Percentiles rank a stretch among this genome's conserved stretches.
These are phyloP conservation scores for Psidium friedrichsthalianum DNA, from an alignment of 345 rosid genomes.

Conservation along the genomic window DNA sequence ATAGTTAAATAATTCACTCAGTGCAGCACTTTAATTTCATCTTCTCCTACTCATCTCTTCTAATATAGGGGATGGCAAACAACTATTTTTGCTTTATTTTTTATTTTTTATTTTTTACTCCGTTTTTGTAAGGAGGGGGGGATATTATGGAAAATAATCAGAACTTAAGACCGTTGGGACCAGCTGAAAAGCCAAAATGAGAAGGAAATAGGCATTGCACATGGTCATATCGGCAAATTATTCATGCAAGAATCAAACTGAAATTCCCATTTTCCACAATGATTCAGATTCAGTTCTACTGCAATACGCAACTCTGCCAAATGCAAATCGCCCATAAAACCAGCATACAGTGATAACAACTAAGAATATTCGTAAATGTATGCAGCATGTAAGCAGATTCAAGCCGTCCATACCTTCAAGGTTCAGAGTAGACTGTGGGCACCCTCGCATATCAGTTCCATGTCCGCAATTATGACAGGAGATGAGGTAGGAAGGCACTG, in stretches of 20 bases:
- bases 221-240: background rate
- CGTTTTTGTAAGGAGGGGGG: background rate
- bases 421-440: slow-evolving; percentile 74
- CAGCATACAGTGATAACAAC: background rate
- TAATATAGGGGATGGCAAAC: background rate
- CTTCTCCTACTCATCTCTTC: background rate
- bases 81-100: background rate
- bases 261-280: background rate
- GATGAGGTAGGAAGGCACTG: slow-evolving; percentile 61
- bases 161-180: background rate
- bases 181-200: background rate
- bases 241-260: background rate
- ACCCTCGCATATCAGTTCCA: slow-evolving; percentile 91
- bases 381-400: background rate
- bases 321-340: background rate
- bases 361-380: background rate
- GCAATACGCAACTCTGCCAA: background rate
- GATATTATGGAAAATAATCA: background rate
- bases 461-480: slow-evolving; percentile 89
- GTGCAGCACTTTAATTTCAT: background rate
- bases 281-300: background rate
- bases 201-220: background rate
- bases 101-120: background rate
- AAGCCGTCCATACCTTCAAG: slow-evolving; percentile 41
- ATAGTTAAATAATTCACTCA: background rate